phyloP scores from a whole-genome alignment of 1,284 basidiomycete genomes.

The Athelia psychrophila region DNA sequence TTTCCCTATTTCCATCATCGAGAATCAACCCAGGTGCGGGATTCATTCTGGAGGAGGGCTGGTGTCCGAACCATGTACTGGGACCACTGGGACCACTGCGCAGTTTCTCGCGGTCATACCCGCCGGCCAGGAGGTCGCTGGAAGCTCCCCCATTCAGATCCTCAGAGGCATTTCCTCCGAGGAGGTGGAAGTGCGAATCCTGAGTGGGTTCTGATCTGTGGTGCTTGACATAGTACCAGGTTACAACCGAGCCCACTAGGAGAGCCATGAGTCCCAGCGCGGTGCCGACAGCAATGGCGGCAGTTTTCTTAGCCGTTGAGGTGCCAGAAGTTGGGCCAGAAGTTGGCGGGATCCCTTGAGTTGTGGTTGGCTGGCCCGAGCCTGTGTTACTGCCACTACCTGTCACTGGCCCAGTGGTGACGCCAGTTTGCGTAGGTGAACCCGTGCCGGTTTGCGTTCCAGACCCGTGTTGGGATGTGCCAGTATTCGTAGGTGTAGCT shows the following conservation, averaged over 20 bases:
- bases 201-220: slow-evolving; percentile 24
- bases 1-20: slow-evolving; percentile 13
- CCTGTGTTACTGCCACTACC: slow-evolving; percentile 10
- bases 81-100: slow-evolving; percentile 28
- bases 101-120: slow-evolving; percentile 9
- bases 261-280: slow-evolving; percentile 54
- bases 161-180: slow-evolving; percentile 30
- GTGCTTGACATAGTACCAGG: slow-evolving; percentile 40
- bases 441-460: slow-evolving; percentile 2
- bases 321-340: slow-evolving; percentile 6
- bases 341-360: not conserved
- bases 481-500: slow-evolving; percentile 8
- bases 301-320: slow-evolving; percentile 22
- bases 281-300: slow-evolving; percentile 55
- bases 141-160: slow-evolving; percentile 33
- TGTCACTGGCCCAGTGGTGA: slow-evolving; percentile 1
- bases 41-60: not conserved
- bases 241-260: slow-evolving; percentile 35
- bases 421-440: slow-evolving; percentile 6
- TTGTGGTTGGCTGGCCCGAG: not conserved
- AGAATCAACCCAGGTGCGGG: not conserved
- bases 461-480: not conserved
- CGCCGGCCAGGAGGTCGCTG: slow-evolving; percentile 8
- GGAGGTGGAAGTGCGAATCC: slow-evolving; percentile 38
- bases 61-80: slow-evolving; percentile 29